phyloP scores from a whole-genome alignment of 345 rosid genomes.

The Aegle marmelos region DNA sequence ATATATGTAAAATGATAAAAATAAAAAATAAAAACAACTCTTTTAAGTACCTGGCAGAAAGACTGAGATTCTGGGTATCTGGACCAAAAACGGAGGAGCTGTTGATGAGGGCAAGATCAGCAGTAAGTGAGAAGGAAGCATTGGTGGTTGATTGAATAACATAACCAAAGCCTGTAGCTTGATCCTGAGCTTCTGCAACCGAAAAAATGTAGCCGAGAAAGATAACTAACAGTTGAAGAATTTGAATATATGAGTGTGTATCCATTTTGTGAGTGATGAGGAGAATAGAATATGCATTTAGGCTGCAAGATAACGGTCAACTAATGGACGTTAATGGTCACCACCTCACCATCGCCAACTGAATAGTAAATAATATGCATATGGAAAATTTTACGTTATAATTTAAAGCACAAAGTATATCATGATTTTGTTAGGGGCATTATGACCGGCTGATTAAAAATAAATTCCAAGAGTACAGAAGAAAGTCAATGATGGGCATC shows the following conservation, averaged over 20 bases:
- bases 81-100: neutral
- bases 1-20: neutral
- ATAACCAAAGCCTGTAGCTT: neutral
- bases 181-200: neutral
- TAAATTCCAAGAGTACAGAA: no score
- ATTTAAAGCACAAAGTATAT: no score
- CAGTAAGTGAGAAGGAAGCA: neutral
- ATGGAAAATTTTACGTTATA: no score
- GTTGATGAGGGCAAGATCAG: slow-evolving; percentile 3
- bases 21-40: neutral
- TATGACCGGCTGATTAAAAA: no score
- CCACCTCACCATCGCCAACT: no score
- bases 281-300: neutral
- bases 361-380: no score
- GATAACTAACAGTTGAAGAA: neutral
- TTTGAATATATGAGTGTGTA: neutral
- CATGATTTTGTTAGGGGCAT: no score
- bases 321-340: neutral
- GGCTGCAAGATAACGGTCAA: neutral
- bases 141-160: neutral
- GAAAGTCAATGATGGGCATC: no score
- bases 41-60: neutral
- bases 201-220: neutral
- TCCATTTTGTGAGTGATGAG: neutral
- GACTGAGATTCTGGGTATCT: neutral